These are phyloP conservation scores for Claviceps sp. DNA, from an alignment of 2,329 filamentous ascomycete species.

Conservation along the genomic window DNA sequence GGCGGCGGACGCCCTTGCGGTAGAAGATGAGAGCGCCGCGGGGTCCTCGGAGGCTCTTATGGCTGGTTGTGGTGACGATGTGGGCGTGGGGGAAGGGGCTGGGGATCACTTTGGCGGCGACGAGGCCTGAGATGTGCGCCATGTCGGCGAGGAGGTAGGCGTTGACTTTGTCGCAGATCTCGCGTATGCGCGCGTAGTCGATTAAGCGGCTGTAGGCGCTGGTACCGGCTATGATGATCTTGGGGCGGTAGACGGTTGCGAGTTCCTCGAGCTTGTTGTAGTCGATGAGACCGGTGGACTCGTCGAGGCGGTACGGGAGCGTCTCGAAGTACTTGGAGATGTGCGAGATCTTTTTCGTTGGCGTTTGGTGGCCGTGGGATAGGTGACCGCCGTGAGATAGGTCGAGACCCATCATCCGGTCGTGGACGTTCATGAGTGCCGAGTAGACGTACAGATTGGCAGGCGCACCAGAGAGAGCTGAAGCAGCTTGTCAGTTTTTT, in stretches of 20 bases:
- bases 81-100: conserved; percentile 83
- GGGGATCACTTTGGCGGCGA: conserved; percentile 83
- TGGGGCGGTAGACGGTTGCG: conserved; percentile 81
- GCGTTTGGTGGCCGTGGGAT: conserved; percentile 94
- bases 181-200: conserved; percentile 84
- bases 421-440: conserved; percentile 81
- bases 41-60: conserved; percentile 92
- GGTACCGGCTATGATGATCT: conserved; percentile 87
- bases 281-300: conserved; percentile 85
- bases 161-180: conserved; percentile 80
- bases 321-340: conserved; percentile 99
- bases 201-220: conserved; percentile 94
- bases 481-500: neutral
- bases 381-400: conserved; percentile 92
- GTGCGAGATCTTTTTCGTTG: conserved; percentile 89
- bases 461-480: conserved; percentile 62
- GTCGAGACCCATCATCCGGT: conserved; percentile 93
- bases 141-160: conserved; percentile 93
- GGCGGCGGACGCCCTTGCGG: conserved; percentile 76
- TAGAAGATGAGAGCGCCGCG: conserved; percentile 98
- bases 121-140: conserved; percentile 90
- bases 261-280: conserved; percentile 84
- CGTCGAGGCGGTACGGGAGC: conserved; percentile 82
- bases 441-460: conserved; percentile 91
- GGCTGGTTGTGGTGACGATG: conserved; percentile 93